phyloP scores from a whole-genome alignment of 1,284 basidiomycete genomes.

The Boletus mariae region DNA sequence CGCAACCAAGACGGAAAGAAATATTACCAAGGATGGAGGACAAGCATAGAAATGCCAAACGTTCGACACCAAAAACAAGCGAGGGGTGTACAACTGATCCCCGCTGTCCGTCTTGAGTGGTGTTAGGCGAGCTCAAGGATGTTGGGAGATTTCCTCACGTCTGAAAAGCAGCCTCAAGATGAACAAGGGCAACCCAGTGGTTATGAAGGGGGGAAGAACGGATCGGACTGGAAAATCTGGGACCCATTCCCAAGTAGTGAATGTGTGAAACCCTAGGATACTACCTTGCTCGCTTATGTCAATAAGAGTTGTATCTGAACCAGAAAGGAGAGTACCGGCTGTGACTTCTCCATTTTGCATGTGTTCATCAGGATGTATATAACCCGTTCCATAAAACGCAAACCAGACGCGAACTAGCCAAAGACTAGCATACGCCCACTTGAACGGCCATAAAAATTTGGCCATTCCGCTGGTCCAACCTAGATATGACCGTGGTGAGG shows the following conservation, averaged over 20 bases:
- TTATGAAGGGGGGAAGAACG: slow-evolving; percentile 33
- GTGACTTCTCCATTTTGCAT: slow-evolving; percentile 42
- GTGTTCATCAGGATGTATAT: slow-evolving; percentile 43
- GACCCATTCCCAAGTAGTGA: slow-evolving; percentile 40
- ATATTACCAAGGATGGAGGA: slow-evolving; percentile 36
- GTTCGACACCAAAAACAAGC: slow-evolving; percentile 31
- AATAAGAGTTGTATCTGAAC: slow-evolving; percentile 5
- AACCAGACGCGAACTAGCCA: slow-evolving; percentile 32
- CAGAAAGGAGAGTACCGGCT: slow-evolving; percentile 30
- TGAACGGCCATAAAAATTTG: slow-evolving; percentile 13
- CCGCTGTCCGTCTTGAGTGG: slow-evolving; percentile 10
- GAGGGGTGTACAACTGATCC: slow-evolving; percentile 15
- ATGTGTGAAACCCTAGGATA: slow-evolving; percentile 28
- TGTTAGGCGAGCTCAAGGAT: slow-evolving; percentile 10
- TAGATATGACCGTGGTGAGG: not conserved
- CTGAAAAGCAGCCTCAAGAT: slow-evolving; percentile 16
- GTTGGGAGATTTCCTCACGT: slow-evolving; percentile 22
- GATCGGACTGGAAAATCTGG: slow-evolving; percentile 35
- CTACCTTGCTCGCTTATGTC: slow-evolving; percentile 22
- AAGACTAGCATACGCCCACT: slow-evolving; percentile 19
- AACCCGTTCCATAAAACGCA: slow-evolving; percentile 36
- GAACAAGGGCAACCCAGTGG: slow-evolving; percentile 35
- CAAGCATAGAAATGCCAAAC: slow-evolving; percentile 30
- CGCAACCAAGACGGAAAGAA: not conserved
- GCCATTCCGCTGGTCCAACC: slow-evolving; percentile 1